Base-by-base conservation (phyloP, 2,329 filamentous ascomycete species). In the Tolypocladium nubicola region DNA sequence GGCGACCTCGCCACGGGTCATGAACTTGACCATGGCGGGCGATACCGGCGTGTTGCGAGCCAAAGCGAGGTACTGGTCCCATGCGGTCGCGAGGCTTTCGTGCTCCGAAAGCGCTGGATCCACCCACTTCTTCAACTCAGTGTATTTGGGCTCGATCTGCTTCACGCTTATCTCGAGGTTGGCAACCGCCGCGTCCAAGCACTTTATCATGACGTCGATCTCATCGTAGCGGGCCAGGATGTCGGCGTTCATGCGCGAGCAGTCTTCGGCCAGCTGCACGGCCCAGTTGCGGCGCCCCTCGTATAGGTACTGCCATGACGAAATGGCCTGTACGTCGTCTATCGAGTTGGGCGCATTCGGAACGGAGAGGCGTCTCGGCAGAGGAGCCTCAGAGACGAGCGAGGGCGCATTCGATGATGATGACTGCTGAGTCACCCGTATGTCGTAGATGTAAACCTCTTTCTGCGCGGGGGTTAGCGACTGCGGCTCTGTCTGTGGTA, bases 401-500 rank as follows among this genome's bases (percentile, higher is more conserved):
- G 73, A 72, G 21, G 76, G 71, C 8, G 75, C 67, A 52, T 73
- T 69, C 41, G 72, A 73, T 9, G 79, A 66, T 55, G 80, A 76
- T 53, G 79, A 74, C 54, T 83, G 72, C 62, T 86, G 80, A 62
- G 87, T 84, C 65, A 87, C 84, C 63, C 86, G 85, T 61, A 91
- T 88, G 72, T 97, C 91, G 73, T 96, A 99, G 55, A 97, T 84
- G 70, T 89, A 97, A 58, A 99, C 85, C 70, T 97, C 91, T 63
- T 84, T 89, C 87, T 95, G 43, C 11, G 43, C 14, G 37, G 45
- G 7, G n/a, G 45, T 56, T 35, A 54, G 52, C 57, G 21, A 30
- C 10, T 23, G 30, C 19, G 33, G 21, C 8, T 5, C 6, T 10
- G 45, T 30, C n/a, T n/a, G 30, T 11, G 16, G n/a, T 50, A 26